phyloP scores from a whole-genome alignment of 2,329 filamentous ascomycete species.

The Colletotrichum melonis region DNA sequence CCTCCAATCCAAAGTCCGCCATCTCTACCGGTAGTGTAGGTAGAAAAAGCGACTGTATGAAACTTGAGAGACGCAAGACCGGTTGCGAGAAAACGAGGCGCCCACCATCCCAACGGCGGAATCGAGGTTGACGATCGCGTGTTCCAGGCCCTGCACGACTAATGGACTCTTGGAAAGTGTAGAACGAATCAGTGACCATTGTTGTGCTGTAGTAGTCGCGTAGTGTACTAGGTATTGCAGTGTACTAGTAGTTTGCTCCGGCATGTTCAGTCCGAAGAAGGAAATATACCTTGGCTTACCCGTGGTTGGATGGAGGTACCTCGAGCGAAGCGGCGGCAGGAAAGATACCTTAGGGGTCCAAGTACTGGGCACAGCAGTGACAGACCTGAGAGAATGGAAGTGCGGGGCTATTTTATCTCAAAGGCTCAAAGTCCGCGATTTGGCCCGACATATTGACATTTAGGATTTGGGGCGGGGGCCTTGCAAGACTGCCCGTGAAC shows the following conservation, averaged over 20 bases:
- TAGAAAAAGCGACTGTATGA: background rate
- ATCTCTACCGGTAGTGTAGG: background rate
- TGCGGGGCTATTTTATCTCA: constrained; percentile 7
- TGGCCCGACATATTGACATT: background rate
- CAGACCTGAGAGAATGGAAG: background rate
- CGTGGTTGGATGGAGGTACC: background rate
- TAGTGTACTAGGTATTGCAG: background rate
- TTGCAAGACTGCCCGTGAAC: background rate
- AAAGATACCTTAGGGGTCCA: constrained; percentile 21
- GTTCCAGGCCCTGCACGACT: constrained; percentile 17
- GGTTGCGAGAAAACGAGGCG: background rate
- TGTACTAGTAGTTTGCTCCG: background rate
- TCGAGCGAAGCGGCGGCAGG: background rate
- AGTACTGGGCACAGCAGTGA: constrained; percentile 14
- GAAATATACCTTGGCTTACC: background rate
- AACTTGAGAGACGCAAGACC: background rate
- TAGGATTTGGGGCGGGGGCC: background rate
- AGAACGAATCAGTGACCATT: background rate
- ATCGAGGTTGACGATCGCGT: constrained; percentile 13
- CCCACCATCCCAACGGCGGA: background rate
- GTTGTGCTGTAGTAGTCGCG: background rate
- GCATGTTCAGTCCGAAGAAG: constrained; percentile 3
- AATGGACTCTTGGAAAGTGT: background rate
- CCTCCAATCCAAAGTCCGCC: background rate
- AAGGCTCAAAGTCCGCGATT: constrained; percentile 3